phyloP scores from a whole-genome alignment of 1,284 basidiomycete genomes.

The Ustilago esculenta region DNA sequence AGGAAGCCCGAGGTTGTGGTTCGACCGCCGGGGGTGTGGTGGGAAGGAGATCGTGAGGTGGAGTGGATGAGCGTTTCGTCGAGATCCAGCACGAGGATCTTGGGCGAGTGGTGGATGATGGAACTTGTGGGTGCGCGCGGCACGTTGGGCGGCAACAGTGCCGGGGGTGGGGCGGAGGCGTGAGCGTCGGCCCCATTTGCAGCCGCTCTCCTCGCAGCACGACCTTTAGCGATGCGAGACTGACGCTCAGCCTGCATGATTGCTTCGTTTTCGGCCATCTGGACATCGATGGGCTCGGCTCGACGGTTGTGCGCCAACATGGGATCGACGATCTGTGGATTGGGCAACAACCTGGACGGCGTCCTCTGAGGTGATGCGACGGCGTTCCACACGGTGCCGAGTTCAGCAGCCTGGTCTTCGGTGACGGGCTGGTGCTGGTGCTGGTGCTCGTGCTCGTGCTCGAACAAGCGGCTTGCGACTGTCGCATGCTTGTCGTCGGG shows the following conservation, averaged over 20 bases:
- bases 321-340: conserved; percentile 56
- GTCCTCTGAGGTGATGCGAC: conserved; percentile 18
- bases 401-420: conserved; percentile 49
- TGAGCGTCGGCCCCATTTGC: not conserved
- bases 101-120: conserved; percentile 64
- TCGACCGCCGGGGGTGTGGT: conserved; percentile 18
- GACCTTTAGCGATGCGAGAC: conserved; percentile 24
- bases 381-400: conserved; percentile 21
- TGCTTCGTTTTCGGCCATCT: conserved; percentile 41
- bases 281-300: conserved; percentile 29
- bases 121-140: conserved; percentile 37
- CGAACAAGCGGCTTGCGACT: not conserved
- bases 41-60: conserved; percentile 77
- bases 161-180: not conserved
- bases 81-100: conserved; percentile 77
- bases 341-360: conserved; percentile 45
- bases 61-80: conserved; percentile 99
- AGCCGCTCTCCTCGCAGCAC: conserved; percentile 30
- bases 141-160: conserved; percentile 12
- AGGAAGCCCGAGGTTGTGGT: conserved; percentile 46
- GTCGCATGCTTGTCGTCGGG: conserved; percentile 11
- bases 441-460: no score
- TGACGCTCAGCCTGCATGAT: conserved; percentile 40
- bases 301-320: conserved; percentile 47
- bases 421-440: conserved; percentile 40